Conservation (phyloP, 2,329 filamentous ascomycete genomes). For the Fusarium cicatricum region DNA sequence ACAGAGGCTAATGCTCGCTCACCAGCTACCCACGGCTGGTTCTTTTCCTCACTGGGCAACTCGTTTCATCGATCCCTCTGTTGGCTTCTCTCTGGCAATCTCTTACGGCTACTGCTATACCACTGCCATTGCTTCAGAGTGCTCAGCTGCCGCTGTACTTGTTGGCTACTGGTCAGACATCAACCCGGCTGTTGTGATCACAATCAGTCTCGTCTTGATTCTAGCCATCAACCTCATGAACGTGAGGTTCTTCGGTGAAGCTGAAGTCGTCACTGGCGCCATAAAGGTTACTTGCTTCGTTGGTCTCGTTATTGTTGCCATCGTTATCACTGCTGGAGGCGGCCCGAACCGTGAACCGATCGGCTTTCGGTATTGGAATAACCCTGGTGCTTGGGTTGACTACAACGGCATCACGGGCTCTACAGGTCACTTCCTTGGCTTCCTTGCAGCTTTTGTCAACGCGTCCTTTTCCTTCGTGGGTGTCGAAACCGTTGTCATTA, state of each 20-base stretch:
- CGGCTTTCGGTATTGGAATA: conserved; percentile 51
- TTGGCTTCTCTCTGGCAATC: conserved; percentile 36
- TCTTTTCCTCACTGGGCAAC: conserved; percentile 40
- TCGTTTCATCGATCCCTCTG: conserved; percentile 38
- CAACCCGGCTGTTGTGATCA: conserved; percentile 50
- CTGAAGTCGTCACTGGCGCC: conserved; percentile 67
- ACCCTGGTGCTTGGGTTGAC: conserved; percentile 56
- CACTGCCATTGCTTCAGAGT: conserved; percentile 35
- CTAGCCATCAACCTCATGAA: conserved; percentile 64
- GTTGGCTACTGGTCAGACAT: conserved; percentile 39
- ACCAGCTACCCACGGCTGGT: conserved; percentile 35
- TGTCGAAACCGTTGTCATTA: conserved; percentile 54
- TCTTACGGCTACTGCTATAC: conserved; percentile 40
- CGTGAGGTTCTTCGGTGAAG: conserved; percentile 67
- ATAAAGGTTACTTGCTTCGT: conserved; percentile 68
- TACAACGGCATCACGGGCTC: conserved; percentile 54
- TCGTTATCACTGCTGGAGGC: conserved; percentile 65
- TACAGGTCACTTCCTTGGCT: conserved; percentile 63
- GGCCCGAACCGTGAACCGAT: conserved; percentile 59
- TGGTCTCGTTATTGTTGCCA: conserved; percentile 63
- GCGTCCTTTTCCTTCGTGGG: conserved; percentile 65
- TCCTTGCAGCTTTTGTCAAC: conserved; percentile 61
- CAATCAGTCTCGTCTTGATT: conserved; percentile 62
- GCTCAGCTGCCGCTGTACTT: conserved; percentile 32
- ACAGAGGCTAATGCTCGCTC: neutral